Percentiles rank a stretch among this genome's conserved stretches.
Conservation (phyloP, 495 filamentous ascomycete genomes). For the Aspergillus olivimuriae region DNA sequence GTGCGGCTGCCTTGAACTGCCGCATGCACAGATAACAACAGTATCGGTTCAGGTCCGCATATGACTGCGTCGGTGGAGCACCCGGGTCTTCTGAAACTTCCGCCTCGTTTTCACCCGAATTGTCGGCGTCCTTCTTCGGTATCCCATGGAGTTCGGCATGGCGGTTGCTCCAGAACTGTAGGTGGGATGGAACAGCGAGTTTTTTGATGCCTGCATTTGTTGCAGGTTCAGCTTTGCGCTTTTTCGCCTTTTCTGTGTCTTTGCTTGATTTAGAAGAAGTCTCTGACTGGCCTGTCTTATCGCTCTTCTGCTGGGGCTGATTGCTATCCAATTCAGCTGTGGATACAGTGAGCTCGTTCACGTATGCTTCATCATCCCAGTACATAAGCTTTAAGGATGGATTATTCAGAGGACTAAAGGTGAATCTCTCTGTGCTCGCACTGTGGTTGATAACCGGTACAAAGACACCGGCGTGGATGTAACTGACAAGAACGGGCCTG, state of each 20-base stretch:
- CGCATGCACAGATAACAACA: slow-evolving; percentile 75
- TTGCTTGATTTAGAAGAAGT: slow-evolving; percentile 32
- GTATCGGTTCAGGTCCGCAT: slow-evolving; percentile 61
- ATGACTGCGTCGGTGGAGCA: slow-evolving; percentile 48
- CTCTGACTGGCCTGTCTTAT: slow-evolving; percentile 35
- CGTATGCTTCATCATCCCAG: slow-evolving; percentile 78
- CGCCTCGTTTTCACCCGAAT: slow-evolving; percentile 10
- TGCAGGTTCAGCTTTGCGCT: slow-evolving; percentile 54
- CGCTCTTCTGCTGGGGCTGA: slow-evolving; percentile 18
- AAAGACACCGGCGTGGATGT: slow-evolving; percentile 85
- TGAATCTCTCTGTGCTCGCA: slow-evolving; percentile 52
- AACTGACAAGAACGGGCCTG: slow-evolving; percentile 64
- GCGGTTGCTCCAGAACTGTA: slow-evolving; percentile 85
- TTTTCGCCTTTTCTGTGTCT: slow-evolving; percentile 61
- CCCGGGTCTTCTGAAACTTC: slow-evolving; percentile 6
- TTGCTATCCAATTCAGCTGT: slow-evolving; percentile 34
- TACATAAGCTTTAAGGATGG: slow-evolving; percentile 66
- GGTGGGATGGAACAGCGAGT: slow-evolving; percentile 52
- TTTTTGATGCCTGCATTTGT: slow-evolving; percentile 41
- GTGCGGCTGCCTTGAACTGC: slow-evolving; percentile 60
- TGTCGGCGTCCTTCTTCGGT: slow-evolving; percentile 29
- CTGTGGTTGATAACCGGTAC: slow-evolving; percentile 61
- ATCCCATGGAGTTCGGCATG: slow-evolving; percentile 76
- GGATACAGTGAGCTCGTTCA: slow-evolving; percentile 58
- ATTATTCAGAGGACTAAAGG: slow-evolving; percentile 69